Evolutionary conservation across 768 basidiomycete species (phyloP).

Genomic region (Lactarius akahatsu): DNA sequence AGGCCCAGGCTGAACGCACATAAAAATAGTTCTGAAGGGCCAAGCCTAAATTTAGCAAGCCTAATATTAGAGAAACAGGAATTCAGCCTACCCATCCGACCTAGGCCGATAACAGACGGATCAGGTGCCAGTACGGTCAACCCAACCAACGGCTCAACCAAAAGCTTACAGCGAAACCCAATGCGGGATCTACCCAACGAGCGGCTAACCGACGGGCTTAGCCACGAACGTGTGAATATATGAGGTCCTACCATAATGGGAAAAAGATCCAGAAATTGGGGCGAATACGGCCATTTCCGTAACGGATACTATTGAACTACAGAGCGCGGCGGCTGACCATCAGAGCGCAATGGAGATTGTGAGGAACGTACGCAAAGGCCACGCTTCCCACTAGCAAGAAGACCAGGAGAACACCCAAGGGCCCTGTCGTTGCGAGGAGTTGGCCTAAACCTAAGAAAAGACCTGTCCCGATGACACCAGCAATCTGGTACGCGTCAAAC

Average conservation of each 20-base stretch:
- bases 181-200: slow-evolving; percentile 37
- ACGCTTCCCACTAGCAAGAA: slow-evolving; percentile 35
- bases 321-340: neutral
- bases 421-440: slow-evolving; percentile 34
- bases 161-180: slow-evolving; percentile 35
- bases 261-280: slow-evolving; percentile 35
- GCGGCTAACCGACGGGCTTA: slow-evolving; percentile 30
- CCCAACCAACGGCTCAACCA: neutral
- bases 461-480: slow-evolving; percentile 36
- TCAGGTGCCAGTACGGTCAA: neutral
- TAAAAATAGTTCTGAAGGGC: slow-evolving; percentile 28
- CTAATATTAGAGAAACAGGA: neutral
- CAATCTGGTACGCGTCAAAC: slow-evolving; percentile 25
- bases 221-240: neutral
- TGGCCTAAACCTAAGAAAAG: slow-evolving; percentile 37
- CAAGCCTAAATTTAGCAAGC: too few species aligned
- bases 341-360: neutral
- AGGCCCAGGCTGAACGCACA: slow-evolving; percentile 5
- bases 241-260: slow-evolving; percentile 32
- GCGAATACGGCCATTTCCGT: slow-evolving; percentile 36
- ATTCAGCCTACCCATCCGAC: slow-evolving; percentile 27
- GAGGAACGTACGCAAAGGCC: slow-evolving; percentile 33
- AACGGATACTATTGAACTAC: slow-evolving; percentile 34
- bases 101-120: slow-evolving; percentile 7
- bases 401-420: slow-evolving; percentile 35